phyloP scores from a whole-genome alignment of 306 rosid genomes.

The Prunus mume region DNA sequence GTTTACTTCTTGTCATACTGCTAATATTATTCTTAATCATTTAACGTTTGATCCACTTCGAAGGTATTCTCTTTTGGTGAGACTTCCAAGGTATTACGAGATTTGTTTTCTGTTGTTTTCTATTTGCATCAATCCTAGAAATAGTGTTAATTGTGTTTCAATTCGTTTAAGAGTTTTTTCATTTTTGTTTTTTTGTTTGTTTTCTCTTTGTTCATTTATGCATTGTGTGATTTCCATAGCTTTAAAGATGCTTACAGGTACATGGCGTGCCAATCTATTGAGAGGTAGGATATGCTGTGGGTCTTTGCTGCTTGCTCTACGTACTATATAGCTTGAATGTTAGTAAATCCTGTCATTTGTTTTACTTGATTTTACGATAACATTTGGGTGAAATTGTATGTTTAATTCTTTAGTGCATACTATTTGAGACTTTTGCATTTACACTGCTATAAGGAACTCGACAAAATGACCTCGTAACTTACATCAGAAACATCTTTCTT shows the following conservation, averaged over 20 bases:
- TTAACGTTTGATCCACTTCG: constrained; percentile 22
- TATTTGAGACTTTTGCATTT: background rate
- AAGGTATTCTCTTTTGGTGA: constrained; percentile 30
- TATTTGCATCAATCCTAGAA: constrained; percentile 17
- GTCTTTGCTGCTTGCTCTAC: constrained; percentile 82
- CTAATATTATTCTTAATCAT: constrained; percentile 17
- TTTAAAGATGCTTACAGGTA: constrained; percentile 87
- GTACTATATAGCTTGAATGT: constrained; percentile 65
- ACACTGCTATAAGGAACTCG: background rate
- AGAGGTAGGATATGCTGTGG: constrained; percentile 83
- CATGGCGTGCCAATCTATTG: constrained; percentile 74
- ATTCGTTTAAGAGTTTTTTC: constrained; percentile 22
- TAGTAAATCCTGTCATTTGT: constrained; percentile 61
- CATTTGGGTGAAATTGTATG: constrained; percentile 10
- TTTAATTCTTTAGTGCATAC: constrained; percentile 12
- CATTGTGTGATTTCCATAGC: constrained; percentile 49
- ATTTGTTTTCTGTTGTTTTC: constrained; percentile 24
- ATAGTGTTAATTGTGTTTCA: constrained; percentile 16
- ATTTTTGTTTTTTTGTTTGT: constrained; percentile 6
- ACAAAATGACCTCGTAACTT: background rate
- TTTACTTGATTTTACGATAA: constrained; percentile 32
- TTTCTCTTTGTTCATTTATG: constrained; percentile 35
- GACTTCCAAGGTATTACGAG: constrained; percentile 32
- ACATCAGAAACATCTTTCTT: background rate
- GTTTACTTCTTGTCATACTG: constrained; percentile 21